Percentiles rank a stretch among this genome's conserved stretches.
phyloP scores from a whole-genome alignment of 257 asterid genomes.

The Fraxinus excelsior region DNA sequence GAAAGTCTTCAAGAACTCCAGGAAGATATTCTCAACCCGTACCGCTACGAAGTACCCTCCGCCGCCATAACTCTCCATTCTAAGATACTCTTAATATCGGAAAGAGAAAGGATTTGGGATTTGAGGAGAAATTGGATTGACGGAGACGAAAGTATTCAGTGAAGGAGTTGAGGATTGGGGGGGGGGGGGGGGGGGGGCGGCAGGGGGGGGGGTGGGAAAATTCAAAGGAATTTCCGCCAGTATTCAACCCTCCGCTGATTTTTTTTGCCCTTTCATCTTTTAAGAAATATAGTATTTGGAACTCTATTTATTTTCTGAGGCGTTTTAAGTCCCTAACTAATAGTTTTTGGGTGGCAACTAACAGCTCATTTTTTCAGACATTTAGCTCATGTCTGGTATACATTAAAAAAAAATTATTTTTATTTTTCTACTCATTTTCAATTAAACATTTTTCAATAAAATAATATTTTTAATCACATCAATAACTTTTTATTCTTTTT shows the following conservation, averaged over 20 bases:
- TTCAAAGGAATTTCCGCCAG: not conserved
- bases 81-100: not conserved
- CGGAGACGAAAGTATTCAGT: not conserved
- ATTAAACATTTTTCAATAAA: too few relatives aligned
- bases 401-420: too few relatives aligned
- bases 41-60: conserved; percentile 71
- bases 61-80: conserved; percentile 59
- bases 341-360: too few relatives aligned
- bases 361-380: too few relatives aligned
- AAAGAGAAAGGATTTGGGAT: not conserved
- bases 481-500: too few relatives aligned
- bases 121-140: not conserved
- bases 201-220: conserved; percentile 2
- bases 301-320: not conserved
- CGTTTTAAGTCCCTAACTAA: not conserved
- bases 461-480: too few relatives aligned
- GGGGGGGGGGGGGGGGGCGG: not conserved
- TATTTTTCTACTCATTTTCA: too few relatives aligned
- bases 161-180: not conserved
- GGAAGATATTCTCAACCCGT: conserved; percentile 74
- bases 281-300: not conserved
- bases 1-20: conserved; percentile 75
- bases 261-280: not conserved
- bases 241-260: not conserved
- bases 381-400: too few relatives aligned